Percentiles rank a stretch among this genome's conserved stretches.
phyloP scores from a whole-genome alignment of 257 asterid species.

The Solanum sitiens region DNA sequence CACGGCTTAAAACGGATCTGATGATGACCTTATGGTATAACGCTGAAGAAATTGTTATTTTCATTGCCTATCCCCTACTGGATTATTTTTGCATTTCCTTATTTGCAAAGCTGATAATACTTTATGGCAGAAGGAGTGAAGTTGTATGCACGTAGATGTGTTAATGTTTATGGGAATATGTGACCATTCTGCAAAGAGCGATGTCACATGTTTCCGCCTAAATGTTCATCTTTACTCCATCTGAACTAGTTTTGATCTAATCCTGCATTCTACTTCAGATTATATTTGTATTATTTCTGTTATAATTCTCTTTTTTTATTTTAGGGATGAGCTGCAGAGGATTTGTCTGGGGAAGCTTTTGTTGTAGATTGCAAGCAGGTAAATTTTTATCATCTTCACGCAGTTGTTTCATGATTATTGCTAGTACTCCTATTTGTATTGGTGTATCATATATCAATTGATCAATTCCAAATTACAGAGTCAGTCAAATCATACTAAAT shows the following conservation, averaged over 20 bases:
- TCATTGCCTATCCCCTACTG: not conserved
- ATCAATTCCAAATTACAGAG: not conserved
- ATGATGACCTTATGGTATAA: not conserved
- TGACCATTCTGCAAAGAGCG: not conserved
- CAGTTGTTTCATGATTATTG: not conserved
- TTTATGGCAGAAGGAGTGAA: not conserved
- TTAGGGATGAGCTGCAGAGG: not conserved
- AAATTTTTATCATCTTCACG: not conserved
- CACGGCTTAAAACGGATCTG: not conserved
- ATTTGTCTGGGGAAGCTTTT: not conserved
- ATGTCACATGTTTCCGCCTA: not conserved
- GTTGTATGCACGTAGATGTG: not conserved
- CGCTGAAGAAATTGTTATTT: not conserved
- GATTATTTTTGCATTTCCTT: not conserved
- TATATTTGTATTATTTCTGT: not conserved
- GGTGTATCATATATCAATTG: not conserved
- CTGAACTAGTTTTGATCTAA: not conserved
- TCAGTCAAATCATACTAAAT: not conserved
- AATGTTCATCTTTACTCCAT: not conserved
- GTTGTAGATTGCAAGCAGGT: not conserved
- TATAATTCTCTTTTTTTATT: not conserved
- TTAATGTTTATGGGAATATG: not conserved
- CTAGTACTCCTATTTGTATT: not conserved
- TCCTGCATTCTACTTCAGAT: not conserved
- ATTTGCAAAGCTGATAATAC: not conserved